Percentiles rank a stretch among this genome's conserved stretches.
phyloP scores from a whole-genome alignment of 306 rosid genomes.

The Hylodesmum podocarpum region DNA sequence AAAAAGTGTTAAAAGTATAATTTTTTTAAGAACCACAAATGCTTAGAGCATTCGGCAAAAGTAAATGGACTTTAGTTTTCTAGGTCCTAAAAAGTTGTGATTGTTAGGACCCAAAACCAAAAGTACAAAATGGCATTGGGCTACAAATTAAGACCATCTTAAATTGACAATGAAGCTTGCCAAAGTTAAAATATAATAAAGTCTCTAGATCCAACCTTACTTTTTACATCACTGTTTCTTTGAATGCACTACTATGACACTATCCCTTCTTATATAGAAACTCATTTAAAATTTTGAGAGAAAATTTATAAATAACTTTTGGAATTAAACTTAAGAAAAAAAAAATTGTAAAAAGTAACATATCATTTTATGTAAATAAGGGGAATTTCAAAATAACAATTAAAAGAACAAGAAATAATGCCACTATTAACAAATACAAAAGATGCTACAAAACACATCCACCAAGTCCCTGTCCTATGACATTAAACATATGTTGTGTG shows the following conservation, averaged over 20 bases:
- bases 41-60: no score
- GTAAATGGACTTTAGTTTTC: neutral
- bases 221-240: neutral
- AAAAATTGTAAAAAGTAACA: neutral
- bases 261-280: neutral
- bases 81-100: neutral
- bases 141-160: neutral
- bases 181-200: neutral
- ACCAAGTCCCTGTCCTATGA: neutral
- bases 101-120: constrained; percentile 15
- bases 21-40: no score
- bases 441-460: neutral
- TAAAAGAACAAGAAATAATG: neutral
- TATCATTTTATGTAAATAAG: neutral
- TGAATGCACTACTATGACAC: neutral
- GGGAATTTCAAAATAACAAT: neutral
- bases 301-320: neutral
- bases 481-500: neutral
- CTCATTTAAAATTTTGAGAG: neutral
- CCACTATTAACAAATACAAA: neutral
- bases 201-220: neutral
- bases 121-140: neutral
- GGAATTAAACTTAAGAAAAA: neutral
- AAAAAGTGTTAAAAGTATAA: no score
- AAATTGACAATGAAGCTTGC: neutral